Conservation (phyloP, 2,329 filamentous ascomycete species). For the Xylaria sp. region DNA sequence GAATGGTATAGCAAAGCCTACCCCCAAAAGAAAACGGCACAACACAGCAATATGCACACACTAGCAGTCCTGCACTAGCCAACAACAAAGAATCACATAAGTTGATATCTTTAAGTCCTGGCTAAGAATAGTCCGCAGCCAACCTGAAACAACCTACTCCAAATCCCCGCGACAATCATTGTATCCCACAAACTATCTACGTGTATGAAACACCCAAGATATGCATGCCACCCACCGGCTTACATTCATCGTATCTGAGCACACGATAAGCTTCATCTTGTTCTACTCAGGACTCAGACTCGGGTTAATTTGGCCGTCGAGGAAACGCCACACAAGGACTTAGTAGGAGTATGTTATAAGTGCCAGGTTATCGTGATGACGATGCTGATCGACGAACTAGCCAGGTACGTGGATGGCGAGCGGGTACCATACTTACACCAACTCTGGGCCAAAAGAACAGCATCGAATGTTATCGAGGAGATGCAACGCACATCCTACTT, state of each 20-base stretch:
- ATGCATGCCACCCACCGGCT: conserved; percentile 19
- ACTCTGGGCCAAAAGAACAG: not conserved
- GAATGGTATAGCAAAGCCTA: not conserved
- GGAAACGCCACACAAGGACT: not conserved
- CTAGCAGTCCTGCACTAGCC: too few relatives aligned
- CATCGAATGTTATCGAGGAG: not conserved
- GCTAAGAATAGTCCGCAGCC: conserved; percentile 24
- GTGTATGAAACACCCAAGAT: conserved; percentile 20
- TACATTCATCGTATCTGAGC: not conserved
- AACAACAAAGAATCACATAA: not conserved
- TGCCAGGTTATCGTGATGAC: not conserved
- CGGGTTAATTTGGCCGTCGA: conserved; percentile 1
- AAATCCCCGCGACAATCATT: not conserved
- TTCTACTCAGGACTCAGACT: not conserved
- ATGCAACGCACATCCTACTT: not conserved
- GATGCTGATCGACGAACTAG: conserved; percentile 1
- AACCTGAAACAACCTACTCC: conserved; percentile 20
- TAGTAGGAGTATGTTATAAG: not conserved
- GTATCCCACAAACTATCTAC: conserved; percentile 17
- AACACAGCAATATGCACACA: conserved; percentile 1
- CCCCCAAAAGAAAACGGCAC: not conserved
- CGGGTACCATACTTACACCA: not conserved
- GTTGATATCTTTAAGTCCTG: not conserved
- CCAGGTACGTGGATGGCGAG: conserved; percentile 3
- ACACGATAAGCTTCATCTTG: conserved; percentile 13